Conservation (phyloP, 2,329 filamentous ascomycete species). For the Chaetothyriales sp. region DNA sequence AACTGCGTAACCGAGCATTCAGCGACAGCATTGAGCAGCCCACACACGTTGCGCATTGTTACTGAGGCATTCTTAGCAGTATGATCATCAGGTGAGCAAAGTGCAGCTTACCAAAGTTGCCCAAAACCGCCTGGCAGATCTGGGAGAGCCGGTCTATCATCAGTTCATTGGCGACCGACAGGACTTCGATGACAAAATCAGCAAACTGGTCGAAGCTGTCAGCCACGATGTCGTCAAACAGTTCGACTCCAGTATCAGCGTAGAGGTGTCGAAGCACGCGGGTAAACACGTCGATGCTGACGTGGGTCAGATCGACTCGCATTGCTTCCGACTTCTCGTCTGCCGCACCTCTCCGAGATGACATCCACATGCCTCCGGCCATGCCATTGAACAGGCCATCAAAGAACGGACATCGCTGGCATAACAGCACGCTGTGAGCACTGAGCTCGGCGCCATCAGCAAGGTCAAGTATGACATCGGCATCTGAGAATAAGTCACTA, state of each 20-base stretch:
- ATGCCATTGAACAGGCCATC: slow-evolving; percentile 78
- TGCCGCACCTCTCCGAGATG: slow-evolving; percentile 43
- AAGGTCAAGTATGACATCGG: slow-evolving; percentile 65
- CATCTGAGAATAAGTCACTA: slow-evolving; percentile 57
- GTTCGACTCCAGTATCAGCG: slow-evolving; percentile 59
- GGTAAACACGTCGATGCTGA: slow-evolving; percentile 56
- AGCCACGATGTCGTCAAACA: slow-evolving; percentile 64
- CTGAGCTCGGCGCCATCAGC: slow-evolving; percentile 52
- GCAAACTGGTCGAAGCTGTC: slow-evolving; percentile 67
- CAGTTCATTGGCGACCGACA: slow-evolving; percentile 79
- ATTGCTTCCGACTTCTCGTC: slow-evolving; percentile 37
- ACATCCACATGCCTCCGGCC: slow-evolving; percentile 70
- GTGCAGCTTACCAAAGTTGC: slow-evolving; percentile 30
- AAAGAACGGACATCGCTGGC: slow-evolving; percentile 82
- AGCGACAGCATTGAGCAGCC: slow-evolving; percentile 70
- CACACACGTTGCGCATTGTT: slow-evolving; percentile 61
- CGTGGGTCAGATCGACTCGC: slow-evolving; percentile 67
- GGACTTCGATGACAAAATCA: slow-evolving; percentile 78
- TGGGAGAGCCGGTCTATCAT: slow-evolving; percentile 88
- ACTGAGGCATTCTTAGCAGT: slow-evolving; percentile 37
- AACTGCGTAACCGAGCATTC: slow-evolving; percentile 72
- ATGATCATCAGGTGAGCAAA: slow-evolving; percentile 1
- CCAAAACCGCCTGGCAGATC: slow-evolving; percentile 72
- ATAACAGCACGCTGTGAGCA: slow-evolving; percentile 65
- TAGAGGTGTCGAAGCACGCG: slow-evolving; percentile 74